Conservation (phyloP, 768 basidiomycete genomes). For the Boletus barrowsii region DNA sequence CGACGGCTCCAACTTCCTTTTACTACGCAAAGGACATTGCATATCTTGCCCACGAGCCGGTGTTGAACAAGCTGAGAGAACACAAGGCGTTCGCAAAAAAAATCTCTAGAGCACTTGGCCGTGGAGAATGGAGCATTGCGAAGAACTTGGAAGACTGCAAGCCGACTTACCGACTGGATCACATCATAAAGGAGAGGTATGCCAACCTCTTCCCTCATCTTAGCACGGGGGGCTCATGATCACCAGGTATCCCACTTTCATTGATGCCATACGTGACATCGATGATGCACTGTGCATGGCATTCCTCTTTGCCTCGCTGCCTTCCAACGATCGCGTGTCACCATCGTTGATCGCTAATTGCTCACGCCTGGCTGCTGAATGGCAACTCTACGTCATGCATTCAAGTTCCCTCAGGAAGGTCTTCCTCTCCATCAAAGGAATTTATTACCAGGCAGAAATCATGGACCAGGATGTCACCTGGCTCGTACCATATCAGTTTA, state of each 20-base stretch:
- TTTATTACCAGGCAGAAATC: constrained; percentile 96
- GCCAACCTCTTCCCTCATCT: constrained; percentile 12
- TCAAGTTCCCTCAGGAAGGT: constrained; percentile 80
- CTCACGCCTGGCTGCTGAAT: constrained; percentile 85
- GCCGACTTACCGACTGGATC: constrained; percentile 89
- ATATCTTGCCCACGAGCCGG: constrained; percentile 94
- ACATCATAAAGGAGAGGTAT: constrained; percentile 96
- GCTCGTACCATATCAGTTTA: constrained; percentile 97
- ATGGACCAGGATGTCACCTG: constrained; percentile 92
- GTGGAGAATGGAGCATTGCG: constrained; percentile 93
- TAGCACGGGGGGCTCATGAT: constrained; percentile 3
- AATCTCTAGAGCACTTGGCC: constrained; percentile 85
- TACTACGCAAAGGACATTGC: constrained; percentile 98
- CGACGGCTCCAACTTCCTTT: constrained; percentile 94
- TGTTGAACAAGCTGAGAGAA: constrained; percentile 88
- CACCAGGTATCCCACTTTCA: constrained; percentile 90
- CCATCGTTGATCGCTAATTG: constrained; percentile 88
- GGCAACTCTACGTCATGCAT: constrained; percentile 95
- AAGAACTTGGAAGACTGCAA: constrained; percentile 92
- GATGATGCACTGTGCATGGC: constrained; percentile 97
- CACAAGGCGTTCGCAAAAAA: constrained; percentile 99
- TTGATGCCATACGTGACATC: constrained; percentile 92
- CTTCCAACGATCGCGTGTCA: constrained; percentile 79
- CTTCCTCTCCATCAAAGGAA: constrained; percentile 95
- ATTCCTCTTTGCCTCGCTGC: constrained; percentile 88